A percentile compares a stretch with the other conserved stretches of the same genome.
These are phyloP conservation scores for Clarireedia homoeocarpa DNA, from an alignment of 2,329 filamentous ascomycete genomes.

Conservation along the genomic window DNA sequence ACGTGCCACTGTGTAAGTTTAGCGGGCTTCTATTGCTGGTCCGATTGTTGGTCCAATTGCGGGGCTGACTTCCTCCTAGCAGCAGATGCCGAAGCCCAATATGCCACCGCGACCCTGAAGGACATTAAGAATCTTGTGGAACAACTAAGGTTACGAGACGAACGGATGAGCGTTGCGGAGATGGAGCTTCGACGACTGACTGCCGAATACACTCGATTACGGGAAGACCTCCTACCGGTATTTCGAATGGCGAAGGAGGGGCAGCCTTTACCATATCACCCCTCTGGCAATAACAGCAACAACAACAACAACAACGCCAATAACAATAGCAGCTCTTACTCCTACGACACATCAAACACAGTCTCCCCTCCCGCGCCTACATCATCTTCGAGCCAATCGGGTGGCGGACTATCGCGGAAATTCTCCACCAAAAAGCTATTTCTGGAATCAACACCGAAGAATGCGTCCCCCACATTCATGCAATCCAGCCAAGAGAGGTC, in stretches of 20 bases:
- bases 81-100: slow-evolving; percentile 79
- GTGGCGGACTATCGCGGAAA: slow-evolving; percentile 56
- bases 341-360: slow-evolving; percentile 41
- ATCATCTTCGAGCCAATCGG: slow-evolving; percentile 43
- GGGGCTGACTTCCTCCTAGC: slow-evolving; percentile 44
- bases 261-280: slow-evolving; percentile 64
- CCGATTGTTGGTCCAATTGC: background rate
- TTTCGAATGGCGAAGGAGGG: slow-evolving; percentile 87
- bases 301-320: slow-evolving; percentile 9
- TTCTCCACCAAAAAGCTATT: slow-evolving; percentile 71
- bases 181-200: slow-evolving; percentile 74
- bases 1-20: slow-evolving; percentile 78
- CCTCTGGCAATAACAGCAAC: slow-evolving; percentile 17
- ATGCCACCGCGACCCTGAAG: slow-evolving; percentile 81
- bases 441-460: slow-evolving; percentile 66
- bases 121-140: slow-evolving; percentile 89
- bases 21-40: background rate
- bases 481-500: slow-evolving; percentile 47
- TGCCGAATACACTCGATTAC: slow-evolving; percentile 79
- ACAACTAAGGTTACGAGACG: slow-evolving; percentile 81
- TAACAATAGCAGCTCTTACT: slow-evolving; percentile 31
- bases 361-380: slow-evolving; percentile 51
- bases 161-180: slow-evolving; percentile 78
- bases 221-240: slow-evolving; percentile 87
- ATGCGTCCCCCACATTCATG: slow-evolving; percentile 63